phyloP scores from a whole-genome alignment of 768 basidiomycete genomes.

The Tubosaeta sp. region DNA sequence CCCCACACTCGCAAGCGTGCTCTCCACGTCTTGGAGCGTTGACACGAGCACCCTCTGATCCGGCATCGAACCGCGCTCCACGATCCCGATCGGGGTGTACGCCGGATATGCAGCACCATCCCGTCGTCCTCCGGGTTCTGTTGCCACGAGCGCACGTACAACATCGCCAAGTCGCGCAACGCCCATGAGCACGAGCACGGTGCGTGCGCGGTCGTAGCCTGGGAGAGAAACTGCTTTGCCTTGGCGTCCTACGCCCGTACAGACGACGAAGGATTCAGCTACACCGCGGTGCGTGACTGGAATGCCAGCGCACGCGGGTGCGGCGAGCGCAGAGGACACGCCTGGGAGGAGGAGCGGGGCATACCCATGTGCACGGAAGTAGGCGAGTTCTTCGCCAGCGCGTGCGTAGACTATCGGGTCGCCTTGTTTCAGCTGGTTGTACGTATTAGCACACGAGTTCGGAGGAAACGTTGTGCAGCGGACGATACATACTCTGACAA shows the following conservation, averaged over 20 bases:
- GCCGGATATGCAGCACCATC: conserved; percentile 64
- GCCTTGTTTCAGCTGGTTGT: conserved; percentile 83
- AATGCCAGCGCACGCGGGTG: conserved; percentile 83
- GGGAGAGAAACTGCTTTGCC: conserved; percentile 85
- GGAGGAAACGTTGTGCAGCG: neutral
- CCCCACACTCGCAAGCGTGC: conserved; percentile 67
- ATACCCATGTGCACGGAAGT: conserved; percentile 83
- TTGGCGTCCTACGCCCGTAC: conserved; percentile 88
- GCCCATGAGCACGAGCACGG: conserved; percentile 90
- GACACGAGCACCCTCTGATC: conserved; percentile 85
- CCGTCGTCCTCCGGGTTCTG: conserved; percentile 36
- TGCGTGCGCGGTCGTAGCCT: conserved; percentile 77
- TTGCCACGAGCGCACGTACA: conserved; percentile 50
- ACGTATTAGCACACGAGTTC: neutral
- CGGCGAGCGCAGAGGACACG: conserved; percentile 84
- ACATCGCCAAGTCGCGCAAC: conserved; percentile 80
- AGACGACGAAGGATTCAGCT: conserved; percentile 83
- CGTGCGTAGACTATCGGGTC: conserved; percentile 95
- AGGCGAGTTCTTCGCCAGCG: conserved; percentile 90
- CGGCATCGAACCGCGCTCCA: conserved; percentile 91
- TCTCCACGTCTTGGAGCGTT: conserved; percentile 68
- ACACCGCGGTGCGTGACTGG: conserved; percentile 96
- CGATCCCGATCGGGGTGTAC: conserved; percentile 81
- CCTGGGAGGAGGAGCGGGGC: conserved; percentile 87
- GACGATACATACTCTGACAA: conserved; percentile 66